These are phyloP conservation scores for Candida ponderosae DNA, from an alignment of 805 yeast genomes.

Conservation along the genomic window DNA sequence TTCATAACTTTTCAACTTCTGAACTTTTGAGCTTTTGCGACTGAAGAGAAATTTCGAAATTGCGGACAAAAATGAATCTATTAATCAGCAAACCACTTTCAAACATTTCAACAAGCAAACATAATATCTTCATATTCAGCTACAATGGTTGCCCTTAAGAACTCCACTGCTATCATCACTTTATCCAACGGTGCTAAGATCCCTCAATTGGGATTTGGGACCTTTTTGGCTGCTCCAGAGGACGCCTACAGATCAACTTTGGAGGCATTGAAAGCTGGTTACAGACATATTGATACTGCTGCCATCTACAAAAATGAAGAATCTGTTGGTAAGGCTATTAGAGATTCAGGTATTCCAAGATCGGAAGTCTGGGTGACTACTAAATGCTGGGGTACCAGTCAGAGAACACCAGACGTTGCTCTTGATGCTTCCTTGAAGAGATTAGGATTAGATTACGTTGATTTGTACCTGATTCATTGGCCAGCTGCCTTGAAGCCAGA, in stretches of 20 bases:
- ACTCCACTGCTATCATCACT: not conserved
- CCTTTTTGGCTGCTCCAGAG: slow-evolving; percentile 54
- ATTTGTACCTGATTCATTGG: slow-evolving; percentile 74
- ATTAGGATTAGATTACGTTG: slow-evolving; percentile 65
- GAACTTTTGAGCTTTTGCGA: too few species aligned
- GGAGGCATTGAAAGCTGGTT: slow-evolving; percentile 57
- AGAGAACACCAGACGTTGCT: slow-evolving; percentile 38
- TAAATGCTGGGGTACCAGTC: slow-evolving; percentile 51
- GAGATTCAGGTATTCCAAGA: slow-evolving; percentile 52
- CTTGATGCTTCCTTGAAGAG: slow-evolving; percentile 48
- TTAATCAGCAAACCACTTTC: too few species aligned
- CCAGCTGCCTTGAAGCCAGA: slow-evolving; percentile 48
- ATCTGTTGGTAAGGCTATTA: slow-evolving; percentile 50
- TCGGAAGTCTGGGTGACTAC: slow-evolving; percentile 60
- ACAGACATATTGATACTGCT: slow-evolving; percentile 76
- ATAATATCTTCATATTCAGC: too few species aligned
- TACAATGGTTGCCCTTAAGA: not conserved
- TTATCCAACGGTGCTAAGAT: slow-evolving; percentile 56
- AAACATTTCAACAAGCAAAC: too few species aligned
- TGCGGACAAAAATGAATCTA: too few species aligned
- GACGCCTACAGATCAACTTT: slow-evolving; percentile 48
- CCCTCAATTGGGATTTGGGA: slow-evolving; percentile 69
- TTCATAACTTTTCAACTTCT: too few species aligned
- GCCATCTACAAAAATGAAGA: slow-evolving; percentile 60
- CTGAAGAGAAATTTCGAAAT: too few species aligned